Base-by-base conservation (phyloP, 352 stramenopile genomes). In the Phytophthora colocasiae region DNA sequence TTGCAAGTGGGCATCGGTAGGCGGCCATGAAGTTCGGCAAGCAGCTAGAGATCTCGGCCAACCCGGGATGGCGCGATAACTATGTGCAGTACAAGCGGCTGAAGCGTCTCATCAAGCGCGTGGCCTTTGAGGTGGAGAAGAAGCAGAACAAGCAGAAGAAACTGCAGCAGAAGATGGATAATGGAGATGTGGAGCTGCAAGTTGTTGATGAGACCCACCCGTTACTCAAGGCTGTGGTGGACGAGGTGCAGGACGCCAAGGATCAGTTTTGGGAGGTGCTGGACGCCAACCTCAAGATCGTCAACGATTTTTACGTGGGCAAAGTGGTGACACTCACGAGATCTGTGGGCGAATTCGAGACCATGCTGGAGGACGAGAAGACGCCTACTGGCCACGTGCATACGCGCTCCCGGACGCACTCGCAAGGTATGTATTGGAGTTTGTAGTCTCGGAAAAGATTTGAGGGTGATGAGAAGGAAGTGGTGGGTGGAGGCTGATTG, bases 31-130 rank as follows among this genome's bases (percentile, higher is more conserved):
- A 97, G 78, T 97, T 97, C 77, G 91, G 91, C 77, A 97, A 97
- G 77, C 90, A 97, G 71, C 83, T 97, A 27, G 86, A 97, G 82
- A 86, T 95, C 53, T 93, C 83, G 58, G 89, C 85, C 15, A 95
- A 95, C 58, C 83, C 85, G n/a, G 86, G 90, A 51, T 96, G 88
- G 87, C 90, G 90, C 68, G 87, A 94, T 63, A 78, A 92, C 66
- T 96, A 96, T 68, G 91, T 97, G 71, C 87, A 96, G 75, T 97
- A 97, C 73, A 97, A 96, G 79, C 91, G 91, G 17, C 79, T 97
- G 14, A 97, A 97, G 77, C 78, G 91, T 7, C 79, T 97, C 27
- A 95, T 97, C 67, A 97, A 97, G 73, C 86, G 91, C 61, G 87
- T 96, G 59, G 78, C 87, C 14, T 97, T 97, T 53, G 85, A 96